Percentiles rank a stretch among this genome's conserved stretches.
Conservation (phyloP, 352 stramenopile species). For the Hyaloperonospora brassicae region DNA sequence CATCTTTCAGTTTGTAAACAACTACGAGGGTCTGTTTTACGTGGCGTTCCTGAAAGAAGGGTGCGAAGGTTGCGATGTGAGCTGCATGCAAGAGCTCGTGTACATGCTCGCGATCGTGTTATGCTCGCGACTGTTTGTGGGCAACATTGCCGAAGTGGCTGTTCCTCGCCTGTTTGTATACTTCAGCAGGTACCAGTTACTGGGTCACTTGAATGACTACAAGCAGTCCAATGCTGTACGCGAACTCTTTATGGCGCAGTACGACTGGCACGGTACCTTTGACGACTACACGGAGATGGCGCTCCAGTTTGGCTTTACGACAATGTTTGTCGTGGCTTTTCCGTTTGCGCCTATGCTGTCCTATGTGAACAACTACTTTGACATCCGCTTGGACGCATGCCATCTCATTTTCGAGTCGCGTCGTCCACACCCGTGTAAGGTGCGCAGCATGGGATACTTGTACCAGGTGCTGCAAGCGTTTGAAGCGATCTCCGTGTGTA, state of each 20-base stretch:
- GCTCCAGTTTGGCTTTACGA: conserved; percentile 84
- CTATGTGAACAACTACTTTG: conserved; percentile 89
- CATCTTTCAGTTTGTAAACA: conserved; percentile 94
- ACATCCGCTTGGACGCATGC: conserved; percentile 87
- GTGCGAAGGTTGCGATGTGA: conserved; percentile 56
- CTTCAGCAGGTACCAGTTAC: conserved; percentile 54
- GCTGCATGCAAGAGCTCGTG: conserved; percentile 85
- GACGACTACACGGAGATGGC: conserved; percentile 92
- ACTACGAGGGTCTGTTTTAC: conserved; percentile 92
- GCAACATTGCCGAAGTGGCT: conserved; percentile 70
- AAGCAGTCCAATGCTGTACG: conserved; percentile 51
- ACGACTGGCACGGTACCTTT: conserved; percentile 82
- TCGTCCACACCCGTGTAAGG: conserved; percentile 67
- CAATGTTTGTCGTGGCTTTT: conserved; percentile 89
- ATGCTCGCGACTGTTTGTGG: conserved; percentile 78
- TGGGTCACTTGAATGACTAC: conserved; percentile 41
- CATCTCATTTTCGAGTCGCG: conserved; percentile 77
- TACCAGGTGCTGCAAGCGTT: conserved; percentile 86
- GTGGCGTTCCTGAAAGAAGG: conserved; percentile 87
- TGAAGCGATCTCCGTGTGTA: conserved; percentile 86
- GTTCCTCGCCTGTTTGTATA: conserved; percentile 72
- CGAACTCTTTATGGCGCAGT: conserved; percentile 74
- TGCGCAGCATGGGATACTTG: conserved; percentile 90
- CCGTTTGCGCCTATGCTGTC: conserved; percentile 88
- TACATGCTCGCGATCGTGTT: conserved; percentile 90